Percentiles rank a stretch among this genome's conserved stretches.
phyloP scores from a whole-genome alignment of 2,329 filamentous ascomycete genomes.

The Fusarium goolgardi region DNA sequence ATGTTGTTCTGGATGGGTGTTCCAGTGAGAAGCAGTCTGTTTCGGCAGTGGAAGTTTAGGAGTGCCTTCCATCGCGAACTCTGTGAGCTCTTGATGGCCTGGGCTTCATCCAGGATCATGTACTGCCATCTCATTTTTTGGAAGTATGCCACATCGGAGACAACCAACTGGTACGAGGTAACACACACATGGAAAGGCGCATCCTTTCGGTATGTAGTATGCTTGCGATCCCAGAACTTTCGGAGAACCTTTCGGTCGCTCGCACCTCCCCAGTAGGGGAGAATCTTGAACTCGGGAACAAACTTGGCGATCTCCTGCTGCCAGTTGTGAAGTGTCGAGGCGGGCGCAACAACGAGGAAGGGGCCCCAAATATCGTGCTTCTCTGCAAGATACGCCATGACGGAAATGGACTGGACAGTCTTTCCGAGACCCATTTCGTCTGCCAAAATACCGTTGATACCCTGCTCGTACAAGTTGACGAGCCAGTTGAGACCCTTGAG shows the following conservation, averaged over 20 bases:
- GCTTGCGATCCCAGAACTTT: conserved; percentile 99
- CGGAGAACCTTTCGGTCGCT: conserved; percentile 94
- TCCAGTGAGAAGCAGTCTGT: conserved; percentile 91
- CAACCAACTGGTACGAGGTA: conserved; percentile 96
- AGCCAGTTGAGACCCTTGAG: conserved; percentile 99
- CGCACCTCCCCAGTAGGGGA: conserved; percentile 97
- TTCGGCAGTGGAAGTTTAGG: conserved; percentile 93
- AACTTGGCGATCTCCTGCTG: conserved; percentile 98
- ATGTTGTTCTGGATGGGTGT: conserved; percentile 99
- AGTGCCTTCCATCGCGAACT: conserved; percentile 98
- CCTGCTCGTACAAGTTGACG: conserved; percentile 98
- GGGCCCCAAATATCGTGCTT: conserved; percentile 98
- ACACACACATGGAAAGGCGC: conserved; percentile 96
- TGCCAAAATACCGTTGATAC: conserved; percentile 98
- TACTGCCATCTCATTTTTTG: conserved; percentile 99
- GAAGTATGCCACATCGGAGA: conserved; percentile 96
- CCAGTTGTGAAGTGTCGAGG: conserved; percentile 98
- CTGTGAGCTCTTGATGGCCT: conserved; percentile 97
- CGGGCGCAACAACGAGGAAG: conserved; percentile 94
- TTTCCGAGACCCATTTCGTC: conserved; percentile 99
- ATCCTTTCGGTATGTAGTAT: conserved; percentile 93
- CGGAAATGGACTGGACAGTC: conserved; percentile 97
- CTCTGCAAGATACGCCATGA: conserved; percentile 98
- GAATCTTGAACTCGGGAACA: conserved; percentile 91
- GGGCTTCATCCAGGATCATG: conserved; percentile 99